Conservation (phyloP, 257 asterid species). For the Nicotiana sylvestris region DNA sequence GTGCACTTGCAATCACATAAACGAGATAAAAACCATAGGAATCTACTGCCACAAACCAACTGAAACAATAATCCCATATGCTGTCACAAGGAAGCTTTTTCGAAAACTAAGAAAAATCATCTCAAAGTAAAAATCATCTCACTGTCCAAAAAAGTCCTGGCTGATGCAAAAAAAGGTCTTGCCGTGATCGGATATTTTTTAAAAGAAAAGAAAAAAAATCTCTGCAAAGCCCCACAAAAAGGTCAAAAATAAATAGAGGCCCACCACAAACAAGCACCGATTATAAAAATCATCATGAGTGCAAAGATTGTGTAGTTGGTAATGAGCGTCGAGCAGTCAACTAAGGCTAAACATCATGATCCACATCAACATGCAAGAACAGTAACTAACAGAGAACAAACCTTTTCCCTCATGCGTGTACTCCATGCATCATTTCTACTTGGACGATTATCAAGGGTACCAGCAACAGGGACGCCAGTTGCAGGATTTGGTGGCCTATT, state of each 20-base stretch:
- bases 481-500: slow-evolving; percentile 56
- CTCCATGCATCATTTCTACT: slow-evolving; percentile 99
- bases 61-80: background rate
- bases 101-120: background rate
- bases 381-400: slow-evolving; percentile 10
- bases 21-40: background rate
- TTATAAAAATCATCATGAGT: background rate
- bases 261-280: background rate
- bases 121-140: background rate
- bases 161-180: background rate
- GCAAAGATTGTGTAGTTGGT: background rate
- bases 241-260: background rate
- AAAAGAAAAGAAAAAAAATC: background rate
- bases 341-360: background rate
- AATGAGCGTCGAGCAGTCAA: background rate
- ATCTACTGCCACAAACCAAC: background rate
- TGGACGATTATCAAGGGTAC: slow-evolving; percentile 76
- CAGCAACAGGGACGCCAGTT: slow-evolving; percentile 68
- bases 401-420: slow-evolving; percentile 97
- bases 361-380: background rate
- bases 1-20: background rate
- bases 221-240: background rate
- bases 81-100: background rate
- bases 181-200: background rate
- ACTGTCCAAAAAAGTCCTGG: background rate